Base-by-base conservation (phyloP, 1,284 basidiomycete genomes). In the Ustilago shanxiensis region DNA sequence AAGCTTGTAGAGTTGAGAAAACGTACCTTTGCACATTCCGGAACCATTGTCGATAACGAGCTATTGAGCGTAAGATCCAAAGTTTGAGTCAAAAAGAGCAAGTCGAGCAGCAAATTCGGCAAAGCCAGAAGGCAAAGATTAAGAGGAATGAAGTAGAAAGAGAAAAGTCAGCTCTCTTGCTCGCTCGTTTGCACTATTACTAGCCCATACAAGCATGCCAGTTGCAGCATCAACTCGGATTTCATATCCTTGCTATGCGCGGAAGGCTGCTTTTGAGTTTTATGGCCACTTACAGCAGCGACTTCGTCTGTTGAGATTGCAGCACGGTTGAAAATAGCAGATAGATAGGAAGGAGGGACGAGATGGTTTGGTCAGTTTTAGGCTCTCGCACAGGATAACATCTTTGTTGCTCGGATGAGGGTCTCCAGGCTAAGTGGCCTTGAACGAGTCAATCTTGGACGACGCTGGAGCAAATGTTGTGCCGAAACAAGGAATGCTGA, bases 41-140 rank as follows among this genome's bases (percentile, higher is more conserved):
- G 84, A 84, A 76, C 84, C 84, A 82, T 86, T 86, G 84, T 86
- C 84, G 72, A 86, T 84, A 72, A 86, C 84, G 77, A 86, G 84
- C 82, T 84, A 54, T 65, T 41, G 37, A 31, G 28, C 26, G 26
- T 16, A 14, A 28, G 33, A 39, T 20, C 49, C 13, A 50, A 35
- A 35, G n/a, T 28, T 35, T 35, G 5, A 56, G 9, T 58, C 49
- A 51, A 45, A 50, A 28, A 57, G 28, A 8, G 68, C 29, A 33
- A 45, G 10, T 35, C 26, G 6, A 33, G 29, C 31, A 39, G 31
- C 9, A 13, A 28, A 39, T 22, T 22, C 13, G 35, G 35, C 3
- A 41, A 14, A 9, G 20, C 37, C n/a, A n/a, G n/a, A 31, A 54
- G 24, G 24, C 22, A 28, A 28, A 26, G 22, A 26, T 49, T 0